A percentile compares a stretch with the other conserved stretches of the same genome.
Conservation (phyloP, 2,329 filamentous ascomycete species). For the Scedosporium aurantiacum region DNA sequence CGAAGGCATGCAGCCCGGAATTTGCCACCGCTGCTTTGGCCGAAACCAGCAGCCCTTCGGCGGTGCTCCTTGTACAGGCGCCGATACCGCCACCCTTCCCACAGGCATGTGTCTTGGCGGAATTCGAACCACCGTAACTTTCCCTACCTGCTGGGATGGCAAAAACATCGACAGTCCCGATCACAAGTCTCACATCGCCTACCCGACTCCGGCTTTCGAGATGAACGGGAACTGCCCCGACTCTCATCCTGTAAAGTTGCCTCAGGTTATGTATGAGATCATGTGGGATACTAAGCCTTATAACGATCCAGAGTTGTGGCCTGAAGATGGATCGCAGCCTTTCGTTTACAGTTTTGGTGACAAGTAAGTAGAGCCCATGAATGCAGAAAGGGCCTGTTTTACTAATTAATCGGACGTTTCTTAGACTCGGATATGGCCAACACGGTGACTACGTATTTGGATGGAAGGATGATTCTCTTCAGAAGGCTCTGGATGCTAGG, state of each 20-base stretch:
- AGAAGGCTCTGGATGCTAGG: slow-evolving; percentile 18
- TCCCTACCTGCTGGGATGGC: slow-evolving; percentile 52
- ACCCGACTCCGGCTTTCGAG: slow-evolving; percentile 46
- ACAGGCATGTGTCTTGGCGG: slow-evolving; percentile 68
- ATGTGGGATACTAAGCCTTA: slow-evolving; percentile 38
- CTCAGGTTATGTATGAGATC: slow-evolving; percentile 30
- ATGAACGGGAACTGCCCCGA: slow-evolving; percentile 65
- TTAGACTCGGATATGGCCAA: slow-evolving; percentile 15
- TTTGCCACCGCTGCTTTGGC: slow-evolving; percentile 20
- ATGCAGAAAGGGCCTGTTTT: not conserved
- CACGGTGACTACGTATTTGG: slow-evolving; percentile 23
- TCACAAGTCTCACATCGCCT: slow-evolving; percentile 38
- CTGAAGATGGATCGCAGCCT: slow-evolving; percentile 9
- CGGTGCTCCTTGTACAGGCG: slow-evolving; percentile 16
- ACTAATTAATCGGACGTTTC: not conserved
- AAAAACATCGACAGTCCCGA: slow-evolving; percentile 34
- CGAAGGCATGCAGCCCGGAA: slow-evolving; percentile 26
- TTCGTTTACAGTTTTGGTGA: slow-evolving; percentile 8
- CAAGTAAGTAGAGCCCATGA: not conserved
- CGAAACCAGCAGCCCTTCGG: slow-evolving; percentile 26
- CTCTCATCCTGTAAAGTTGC: slow-evolving; percentile 35
- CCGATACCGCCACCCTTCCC: slow-evolving; percentile 25
- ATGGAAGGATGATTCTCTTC: slow-evolving; percentile 21
- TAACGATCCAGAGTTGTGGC: slow-evolving; percentile 9
- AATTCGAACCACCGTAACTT: slow-evolving; percentile 71